Evolutionary conservation across 768 basidiomycete genomes (phyloP), one percentile per base, ranked within the genome.

Genomic region (Pholiota molesta): DNA sequence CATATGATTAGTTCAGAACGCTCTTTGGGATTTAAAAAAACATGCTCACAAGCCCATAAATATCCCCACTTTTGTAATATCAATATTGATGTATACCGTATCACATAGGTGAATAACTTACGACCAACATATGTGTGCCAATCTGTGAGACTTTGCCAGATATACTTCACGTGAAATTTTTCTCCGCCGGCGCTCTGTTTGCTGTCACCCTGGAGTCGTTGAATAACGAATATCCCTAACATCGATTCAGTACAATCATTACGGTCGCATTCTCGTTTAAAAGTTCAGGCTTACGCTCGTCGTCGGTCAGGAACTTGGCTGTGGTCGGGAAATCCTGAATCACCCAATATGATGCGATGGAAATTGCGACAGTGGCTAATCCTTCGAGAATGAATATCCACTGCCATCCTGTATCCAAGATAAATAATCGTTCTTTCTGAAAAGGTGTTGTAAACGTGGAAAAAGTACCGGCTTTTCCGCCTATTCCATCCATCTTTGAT

Each of bases 351-450:
- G 90, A 89, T 1, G 78, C 78, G 9, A 84, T 56, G 9, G 84
- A 84, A 52, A 82, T 79, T 1, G 88, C 28, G 33, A 92, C 77
- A 0, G 92, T 93, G 40, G 84, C 76, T 35, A 91, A 74, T 3
- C 92, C 92, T 72, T 91, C 90, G 5, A 92, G 69, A 62, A 92
- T 90, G 70, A 90, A 90, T 58, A 88, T 87, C 88, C 86, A 89
- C 13, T 85, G 82, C 87, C 86, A 87, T 10, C 81, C 78, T 79
- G 10, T 21, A 45, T 23, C 17, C 5, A 9, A n/a, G 8, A 29
- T 23, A 3, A 35, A 16, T 13, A 52, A 26, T 14, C 47, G 3
- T 52, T 9, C 28, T 2, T 3, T 45, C 8, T 13, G 23, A 33
- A 6, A 26, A 16, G 37, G 10, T 57, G 14, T 44, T 44, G 52